Conservation (phyloP, 768 basidiomycete species). For the Pholiota microspora region DNA sequence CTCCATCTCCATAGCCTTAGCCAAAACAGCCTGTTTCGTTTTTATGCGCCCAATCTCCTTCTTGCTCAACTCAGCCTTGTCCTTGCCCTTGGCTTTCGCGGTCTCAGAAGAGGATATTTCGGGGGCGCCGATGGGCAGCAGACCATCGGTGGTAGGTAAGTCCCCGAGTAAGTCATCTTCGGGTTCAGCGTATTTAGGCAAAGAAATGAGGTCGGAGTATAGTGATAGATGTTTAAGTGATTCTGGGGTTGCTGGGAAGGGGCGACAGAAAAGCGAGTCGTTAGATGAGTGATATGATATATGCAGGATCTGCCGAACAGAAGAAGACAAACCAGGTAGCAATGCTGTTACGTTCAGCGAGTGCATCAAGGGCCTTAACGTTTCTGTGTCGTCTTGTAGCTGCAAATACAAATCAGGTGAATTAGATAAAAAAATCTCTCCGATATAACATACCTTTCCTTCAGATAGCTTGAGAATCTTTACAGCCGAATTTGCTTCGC, state of each 20-base stretch:
- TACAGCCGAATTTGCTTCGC: no score
- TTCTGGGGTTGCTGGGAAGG: conserved; percentile 39
- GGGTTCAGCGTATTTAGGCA: conserved; percentile 51
- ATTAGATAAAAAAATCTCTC: neutral
- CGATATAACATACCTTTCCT: conserved; percentile 35
- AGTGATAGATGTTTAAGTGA: conserved; percentile 57
- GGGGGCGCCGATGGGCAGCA: conserved; percentile 24
- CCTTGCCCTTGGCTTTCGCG: conserved; percentile 17
- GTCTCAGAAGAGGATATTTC: conserved; percentile 23
- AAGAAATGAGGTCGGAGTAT: conserved; percentile 51
- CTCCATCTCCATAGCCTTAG: conserved; percentile 27
- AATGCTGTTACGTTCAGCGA: conserved; percentile 45
- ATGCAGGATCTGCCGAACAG: neutral
- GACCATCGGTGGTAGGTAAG: neutral
- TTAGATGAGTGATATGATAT: neutral
- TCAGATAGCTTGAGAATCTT: conserved; percentile 29
- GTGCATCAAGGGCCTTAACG: conserved; percentile 30
- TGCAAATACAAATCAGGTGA: conserved; percentile 16
- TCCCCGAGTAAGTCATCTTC: conserved; percentile 8
- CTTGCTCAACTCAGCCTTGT: conserved; percentile 34
- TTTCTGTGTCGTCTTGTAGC: conserved; percentile 32
- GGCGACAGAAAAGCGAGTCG: neutral
- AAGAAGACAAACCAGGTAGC: conserved; percentile 41
- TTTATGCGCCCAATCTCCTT: conserved; percentile 49
- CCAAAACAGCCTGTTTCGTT: conserved; percentile 45